Evolutionary conservation across 2,329 filamentous ascomycete genomes (phyloP).

Genomic region (Penicillium sp.): DNA sequence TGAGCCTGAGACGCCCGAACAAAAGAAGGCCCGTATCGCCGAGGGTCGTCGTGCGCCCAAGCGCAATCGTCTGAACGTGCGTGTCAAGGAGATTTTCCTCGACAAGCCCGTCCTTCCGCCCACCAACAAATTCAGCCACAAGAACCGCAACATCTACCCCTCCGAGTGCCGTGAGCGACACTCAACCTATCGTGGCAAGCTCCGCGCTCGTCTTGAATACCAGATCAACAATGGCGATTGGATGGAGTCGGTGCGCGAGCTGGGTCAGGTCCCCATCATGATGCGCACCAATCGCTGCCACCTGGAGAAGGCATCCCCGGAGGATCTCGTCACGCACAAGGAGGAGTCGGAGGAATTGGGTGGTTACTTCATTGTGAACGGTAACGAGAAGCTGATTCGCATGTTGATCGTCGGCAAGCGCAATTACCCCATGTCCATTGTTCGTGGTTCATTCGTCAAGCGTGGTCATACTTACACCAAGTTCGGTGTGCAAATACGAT

Average conservation of each 20-base stretch:
- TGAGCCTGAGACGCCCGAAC: constrained; percentile 53
- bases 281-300: constrained; percentile 91
- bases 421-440: constrained; percentile 94
- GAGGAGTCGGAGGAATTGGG: constrained; percentile 96
- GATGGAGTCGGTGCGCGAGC: constrained; percentile 77
- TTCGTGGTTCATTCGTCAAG: constrained; percentile 84
- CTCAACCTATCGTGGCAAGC: constrained; percentile 83
- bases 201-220: constrained; percentile 82
- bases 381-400: constrained; percentile 94
- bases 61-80: constrained; percentile 76
- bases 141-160: constrained; percentile 83
- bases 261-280: constrained; percentile 93
- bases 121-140: constrained; percentile 77
- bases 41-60: constrained; percentile 57
- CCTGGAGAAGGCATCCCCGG: constrained; percentile 81
- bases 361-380: constrained; percentile 97
- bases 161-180: constrained; percentile 94
- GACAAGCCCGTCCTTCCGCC: constrained; percentile 79
- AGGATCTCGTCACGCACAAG: constrained; percentile 79
- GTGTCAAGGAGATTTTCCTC: constrained; percentile 78
- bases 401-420: constrained; percentile 86
- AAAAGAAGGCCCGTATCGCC: constrained; percentile 50
- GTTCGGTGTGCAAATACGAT: constrained; percentile 88
- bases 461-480: constrained; percentile 86
- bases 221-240: constrained; percentile 84